phyloP scores from a whole-genome alignment of 805 yeast species.

The Jamesozyma piceae region DNA sequence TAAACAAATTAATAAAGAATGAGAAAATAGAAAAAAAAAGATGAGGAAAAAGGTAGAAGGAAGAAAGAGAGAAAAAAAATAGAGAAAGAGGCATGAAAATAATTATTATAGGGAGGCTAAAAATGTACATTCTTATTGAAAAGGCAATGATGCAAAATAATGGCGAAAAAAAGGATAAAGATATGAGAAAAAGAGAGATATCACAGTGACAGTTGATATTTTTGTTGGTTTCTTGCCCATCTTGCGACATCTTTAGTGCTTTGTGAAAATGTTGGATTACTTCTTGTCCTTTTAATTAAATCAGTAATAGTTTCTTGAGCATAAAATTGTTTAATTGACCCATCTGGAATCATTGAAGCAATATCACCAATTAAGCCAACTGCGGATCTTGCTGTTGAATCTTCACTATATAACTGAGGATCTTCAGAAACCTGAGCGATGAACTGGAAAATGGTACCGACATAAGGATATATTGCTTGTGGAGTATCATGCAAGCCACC shows the following conservation, averaged over 20 bases:
- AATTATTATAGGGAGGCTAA: slow-evolving; percentile 1
- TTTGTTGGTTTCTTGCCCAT: slow-evolving; percentile 83
- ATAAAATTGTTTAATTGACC: slow-evolving; percentile 60
- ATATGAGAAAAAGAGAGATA: background rate
- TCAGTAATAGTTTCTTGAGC: slow-evolving; percentile 71
- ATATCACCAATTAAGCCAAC: slow-evolving; percentile 91
- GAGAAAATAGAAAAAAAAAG: too few relatives aligned
- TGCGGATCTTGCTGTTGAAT: slow-evolving; percentile 68
- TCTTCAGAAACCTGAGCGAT: slow-evolving; percentile 52
- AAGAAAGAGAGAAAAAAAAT: slow-evolving; percentile 7
- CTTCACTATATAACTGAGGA: slow-evolving; percentile 49
- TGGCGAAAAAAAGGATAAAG: slow-evolving; percentile 1
- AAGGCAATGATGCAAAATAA: background rate
- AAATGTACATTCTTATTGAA: too few relatives aligned
- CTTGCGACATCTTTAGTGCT: slow-evolving; percentile 84
- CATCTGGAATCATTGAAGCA: slow-evolving; percentile 75
- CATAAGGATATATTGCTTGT: slow-evolving; percentile 52
- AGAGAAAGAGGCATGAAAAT: slow-evolving; percentile 1
- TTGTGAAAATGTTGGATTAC: slow-evolving; percentile 50
- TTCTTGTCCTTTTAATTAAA: slow-evolving; percentile 63
- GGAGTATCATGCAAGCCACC: slow-evolving; percentile 76
- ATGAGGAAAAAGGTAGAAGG: slow-evolving; percentile 6
- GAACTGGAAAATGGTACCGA: slow-evolving; percentile 62
- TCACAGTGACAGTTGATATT: slow-evolving; percentile 23
- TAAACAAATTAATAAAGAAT: background rate